Evolutionary conservation across 139 green algal genomes (phyloP).

Genomic region (Nannochloris sp.): DNA sequence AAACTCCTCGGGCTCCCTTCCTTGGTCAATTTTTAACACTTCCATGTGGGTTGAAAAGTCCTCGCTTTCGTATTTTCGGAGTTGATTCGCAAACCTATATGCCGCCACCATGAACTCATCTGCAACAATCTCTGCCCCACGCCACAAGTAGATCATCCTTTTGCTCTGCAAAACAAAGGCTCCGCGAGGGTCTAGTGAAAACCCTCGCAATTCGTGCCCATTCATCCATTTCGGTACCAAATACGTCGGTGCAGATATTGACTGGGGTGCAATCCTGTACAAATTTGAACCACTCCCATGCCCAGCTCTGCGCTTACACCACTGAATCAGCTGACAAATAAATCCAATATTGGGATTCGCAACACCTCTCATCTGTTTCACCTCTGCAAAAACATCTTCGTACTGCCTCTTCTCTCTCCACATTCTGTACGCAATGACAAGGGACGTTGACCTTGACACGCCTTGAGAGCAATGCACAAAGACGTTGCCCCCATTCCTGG

Average conservation of each 20-base stretch:
- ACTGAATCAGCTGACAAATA: constrained; percentile 80
- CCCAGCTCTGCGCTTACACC: constrained; percentile 60
- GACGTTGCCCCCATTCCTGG: constrained; percentile 43
- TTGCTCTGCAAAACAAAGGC: constrained; percentile 46
- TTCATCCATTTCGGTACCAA: constrained; percentile 39
- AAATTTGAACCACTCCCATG: constrained; percentile 28
- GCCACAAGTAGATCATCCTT: constrained; percentile 37
- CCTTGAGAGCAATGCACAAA: constrained; percentile 91
- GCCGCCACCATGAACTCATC: constrained; percentile 28
- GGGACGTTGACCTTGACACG: constrained; percentile 73
- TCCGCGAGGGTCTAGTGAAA: constrained; percentile 48
- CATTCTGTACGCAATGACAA: constrained; percentile 94
- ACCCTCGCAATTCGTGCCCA: constrained; percentile 3
- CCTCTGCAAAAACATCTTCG: constrained; percentile 69
- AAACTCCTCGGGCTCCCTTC: constrained; percentile 22
- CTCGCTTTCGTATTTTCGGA: constrained; percentile 31
- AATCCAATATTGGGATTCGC: constrained; percentile 95
- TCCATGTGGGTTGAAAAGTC: constrained; percentile 28
- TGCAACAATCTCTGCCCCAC: constrained; percentile 8
- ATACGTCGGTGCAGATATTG: constrained; percentile 40
- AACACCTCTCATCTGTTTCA: constrained; percentile 73
- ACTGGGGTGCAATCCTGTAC: constrained; percentile 69
- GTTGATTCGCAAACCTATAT: constrained; percentile 27
- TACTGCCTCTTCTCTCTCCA: constrained; percentile 63
- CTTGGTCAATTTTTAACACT: constrained; percentile 33